Conservation (phyloP, 2,329 filamentous ascomycete species). For the Elsinoe batatas region DNA sequence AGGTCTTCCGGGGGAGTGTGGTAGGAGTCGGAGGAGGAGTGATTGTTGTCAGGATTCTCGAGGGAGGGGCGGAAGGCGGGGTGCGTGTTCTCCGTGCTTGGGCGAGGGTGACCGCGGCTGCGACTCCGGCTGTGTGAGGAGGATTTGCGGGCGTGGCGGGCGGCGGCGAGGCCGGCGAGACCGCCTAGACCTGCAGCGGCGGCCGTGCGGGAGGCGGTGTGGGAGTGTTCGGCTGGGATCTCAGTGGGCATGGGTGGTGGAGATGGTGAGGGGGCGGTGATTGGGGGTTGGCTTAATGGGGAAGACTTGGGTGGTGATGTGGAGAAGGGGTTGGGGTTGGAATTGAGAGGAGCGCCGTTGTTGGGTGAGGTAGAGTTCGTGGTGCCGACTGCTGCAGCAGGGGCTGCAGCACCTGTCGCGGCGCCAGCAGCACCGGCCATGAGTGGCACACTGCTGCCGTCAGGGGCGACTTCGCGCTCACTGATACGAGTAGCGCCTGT, state of each 20-base stretch:
- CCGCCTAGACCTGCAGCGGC: constrained; percentile 3
- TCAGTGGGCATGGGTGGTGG: not conserved
- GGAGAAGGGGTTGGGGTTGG: not conserved
- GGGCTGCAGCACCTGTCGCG: not conserved
- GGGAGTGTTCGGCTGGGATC: not conserved
- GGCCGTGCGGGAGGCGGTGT: not conserved
- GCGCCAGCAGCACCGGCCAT: not conserved
- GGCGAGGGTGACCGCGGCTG: not conserved
- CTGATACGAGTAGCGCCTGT: constrained; percentile 2
- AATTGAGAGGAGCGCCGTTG: not conserved
- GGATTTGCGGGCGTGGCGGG: constrained; percentile 9
- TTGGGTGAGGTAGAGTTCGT: not conserved
- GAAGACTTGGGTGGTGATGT: not conserved
- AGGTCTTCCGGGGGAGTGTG: not conserved
- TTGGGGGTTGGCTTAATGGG: not conserved
- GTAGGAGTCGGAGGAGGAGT: constrained; percentile 1
- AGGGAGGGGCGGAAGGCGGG: not conserved
- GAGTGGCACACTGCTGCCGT: not conserved
- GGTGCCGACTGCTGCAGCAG: not conserved
- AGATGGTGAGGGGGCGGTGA: not conserved
- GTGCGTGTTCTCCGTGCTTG: not conserved
- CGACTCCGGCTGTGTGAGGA: not conserved
- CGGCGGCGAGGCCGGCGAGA: constrained; percentile 4
- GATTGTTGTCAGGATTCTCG: not conserved
- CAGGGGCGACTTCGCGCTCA: not conserved